Evolutionary conservation across 2,329 filamentous ascomycete species (phyloP), one percentile per base, ranked within the genome.

Genomic region (Penicillium sp.): DNA sequence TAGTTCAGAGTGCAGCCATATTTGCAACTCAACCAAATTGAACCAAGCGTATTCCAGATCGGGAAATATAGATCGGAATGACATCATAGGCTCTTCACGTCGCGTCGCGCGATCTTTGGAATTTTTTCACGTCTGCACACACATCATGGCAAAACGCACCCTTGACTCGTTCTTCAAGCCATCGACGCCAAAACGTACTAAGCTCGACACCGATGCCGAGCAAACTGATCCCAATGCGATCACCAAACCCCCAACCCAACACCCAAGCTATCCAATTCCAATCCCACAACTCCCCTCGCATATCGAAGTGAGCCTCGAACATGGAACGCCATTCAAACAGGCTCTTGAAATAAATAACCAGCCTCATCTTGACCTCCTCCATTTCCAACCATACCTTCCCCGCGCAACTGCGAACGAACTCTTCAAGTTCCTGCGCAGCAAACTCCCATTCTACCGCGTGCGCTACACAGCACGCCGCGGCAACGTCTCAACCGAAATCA

Each of bases 401-500:
- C 74, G 77, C 2, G 71, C 79, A 11, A 77, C 84, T 10, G 78
- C 84, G 18, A 78, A 79, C 3, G 77, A 83, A 4, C 71, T 91
- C 0, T 93, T 92, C 71, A 75, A 84, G 13, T 91, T 91, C 65
- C 79, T 93, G 1, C 83, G 90, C 1, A 72, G 78, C n/a, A 81
- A 88, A 56, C 73, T 93, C 1, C 88, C 88, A 8, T 92, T 92
- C 73, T 91, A 92, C 65, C 82, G 88, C 49, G 89, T 92, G 4
- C 81, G 85, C 62, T 92, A 92, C 65, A 85, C 80, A 31, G 90
- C 92, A 64, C 87, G 84, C 50, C 83, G 90, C 7, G 84, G 84
- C 3, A 81, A 83, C 1, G 71, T 83, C 1, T 81, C 86, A 51
- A 88, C 86, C 0, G 77, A 83, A 21, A 85, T 92, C 67, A 81